Evolutionary conservation across 2,329 filamentous ascomycete genomes (phyloP).

Genomic region (Diplodia corticola): DNA sequence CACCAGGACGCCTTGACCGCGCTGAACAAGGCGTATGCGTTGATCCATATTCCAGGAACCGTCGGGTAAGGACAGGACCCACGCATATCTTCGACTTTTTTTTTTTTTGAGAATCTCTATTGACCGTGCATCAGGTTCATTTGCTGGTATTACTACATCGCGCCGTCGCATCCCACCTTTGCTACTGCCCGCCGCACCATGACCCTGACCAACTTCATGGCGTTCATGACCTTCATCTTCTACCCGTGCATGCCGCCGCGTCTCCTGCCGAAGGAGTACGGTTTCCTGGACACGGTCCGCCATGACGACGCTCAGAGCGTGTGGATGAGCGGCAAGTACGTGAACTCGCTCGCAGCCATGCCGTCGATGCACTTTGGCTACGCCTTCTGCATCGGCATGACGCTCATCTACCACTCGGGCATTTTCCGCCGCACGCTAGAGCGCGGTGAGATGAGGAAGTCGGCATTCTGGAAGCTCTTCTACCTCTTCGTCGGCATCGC

Average conservation of each 20-base stretch:
- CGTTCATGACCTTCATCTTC: slow-evolving; percentile 54
- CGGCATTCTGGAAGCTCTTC: slow-evolving; percentile 43
- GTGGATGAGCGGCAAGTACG: slow-evolving; percentile 49
- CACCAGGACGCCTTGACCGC: slow-evolving; percentile 56
- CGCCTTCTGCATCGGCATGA: slow-evolving; percentile 54
- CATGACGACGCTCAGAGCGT: slow-evolving; percentile 50
- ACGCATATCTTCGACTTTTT: background rate
- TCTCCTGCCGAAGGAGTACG: slow-evolving; percentile 47
- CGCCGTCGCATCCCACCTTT: slow-evolving; percentile 51
- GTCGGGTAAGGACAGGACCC: slow-evolving; percentile 50
- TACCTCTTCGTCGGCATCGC: slow-evolving; percentile 51
- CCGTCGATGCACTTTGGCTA: slow-evolving; percentile 58
- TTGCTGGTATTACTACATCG: slow-evolving; percentile 63
- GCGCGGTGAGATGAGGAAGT: slow-evolving; percentile 45
- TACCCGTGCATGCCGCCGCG: slow-evolving; percentile 57
- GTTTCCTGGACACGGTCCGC: slow-evolving; percentile 50
- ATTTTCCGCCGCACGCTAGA: slow-evolving; percentile 47
- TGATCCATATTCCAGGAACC: slow-evolving; percentile 62
- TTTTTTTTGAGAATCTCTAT: background rate
- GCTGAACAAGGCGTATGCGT: slow-evolving; percentile 59
- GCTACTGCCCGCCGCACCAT: slow-evolving; percentile 48
- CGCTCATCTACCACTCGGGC: slow-evolving; percentile 55
- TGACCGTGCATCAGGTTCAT: slow-evolving; percentile 52
- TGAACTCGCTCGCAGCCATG: slow-evolving; percentile 51
- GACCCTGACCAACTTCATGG: slow-evolving; percentile 55